These are phyloP conservation scores for Colletotrichum falcatum DNA, from an alignment of 2,329 filamentous ascomycete genomes.

Conservation along the genomic window DNA sequence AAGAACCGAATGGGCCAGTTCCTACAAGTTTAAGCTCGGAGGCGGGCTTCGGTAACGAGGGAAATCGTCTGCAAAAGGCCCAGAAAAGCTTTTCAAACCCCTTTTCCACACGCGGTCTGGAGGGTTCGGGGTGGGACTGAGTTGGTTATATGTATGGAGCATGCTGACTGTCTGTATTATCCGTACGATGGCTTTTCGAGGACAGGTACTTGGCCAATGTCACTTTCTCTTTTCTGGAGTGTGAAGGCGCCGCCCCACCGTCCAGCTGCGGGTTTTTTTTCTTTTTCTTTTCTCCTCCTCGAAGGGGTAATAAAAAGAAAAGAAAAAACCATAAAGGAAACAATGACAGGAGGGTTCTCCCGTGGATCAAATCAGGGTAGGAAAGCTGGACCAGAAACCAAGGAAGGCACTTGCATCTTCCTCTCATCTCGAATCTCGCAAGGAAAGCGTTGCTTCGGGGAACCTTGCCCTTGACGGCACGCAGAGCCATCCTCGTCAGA, in stretches of 20 bases:
- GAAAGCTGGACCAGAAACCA: conserved; percentile 22
- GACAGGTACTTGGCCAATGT: conserved; percentile 29
- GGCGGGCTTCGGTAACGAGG: not conserved
- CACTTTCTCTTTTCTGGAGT: conserved; percentile 16
- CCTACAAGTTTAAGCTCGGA: not conserved
- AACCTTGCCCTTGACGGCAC: conserved; percentile 22
- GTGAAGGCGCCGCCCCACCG: conserved; percentile 15
- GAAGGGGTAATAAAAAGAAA: no score
- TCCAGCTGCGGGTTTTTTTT: not conserved
- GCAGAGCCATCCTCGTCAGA: conserved; percentile 13
- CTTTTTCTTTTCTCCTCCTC: not conserved
- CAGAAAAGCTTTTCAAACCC: conserved; percentile 28
- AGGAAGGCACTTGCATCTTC: conserved; percentile 30
- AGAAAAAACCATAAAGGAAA: conserved; percentile 13
- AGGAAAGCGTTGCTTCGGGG: conserved; percentile 24
- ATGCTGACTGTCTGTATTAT: no score
- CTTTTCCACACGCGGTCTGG: not conserved
- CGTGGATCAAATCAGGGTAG: conserved; percentile 28
- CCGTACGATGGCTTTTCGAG: not conserved
- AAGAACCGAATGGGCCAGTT: not conserved
- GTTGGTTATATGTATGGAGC: conserved; percentile 19
- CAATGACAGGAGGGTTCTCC: conserved; percentile 27
- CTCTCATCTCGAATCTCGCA: conserved; percentile 22
- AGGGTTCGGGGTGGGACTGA: conserved; percentile 28
- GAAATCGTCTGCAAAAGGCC: conserved; percentile 2